Base-by-base conservation (phyloP, 2,329 filamentous ascomycete genomes). In the Talaromyces sp. region DNA sequence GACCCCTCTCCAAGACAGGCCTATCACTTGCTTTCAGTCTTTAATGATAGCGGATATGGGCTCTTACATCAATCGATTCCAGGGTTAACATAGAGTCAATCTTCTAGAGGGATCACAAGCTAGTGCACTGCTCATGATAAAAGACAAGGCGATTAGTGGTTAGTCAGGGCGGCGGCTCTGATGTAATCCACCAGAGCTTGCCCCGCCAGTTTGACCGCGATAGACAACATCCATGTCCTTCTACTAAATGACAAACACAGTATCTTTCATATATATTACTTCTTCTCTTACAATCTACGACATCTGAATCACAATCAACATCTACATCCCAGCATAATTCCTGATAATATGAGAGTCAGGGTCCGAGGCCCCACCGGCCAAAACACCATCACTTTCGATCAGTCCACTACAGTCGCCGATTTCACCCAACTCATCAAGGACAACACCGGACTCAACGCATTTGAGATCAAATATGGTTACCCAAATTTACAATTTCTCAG, bases 401-500 rank as follows among this genome's bases (percentile, higher is more conserved):
- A 92, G 63, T 80, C 85, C 67, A 89, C 91, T 61, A 82, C 79
- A 9, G 71, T 82, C 37, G 72, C 73, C n/a, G 77, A 81, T 37
- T 75, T 83, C 2, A 73, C 67, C 47, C 67, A 66, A 58, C 72
- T 78, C 57, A 81, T 83, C 71, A 83, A 82, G 60, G 79, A 85
- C 59, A 85, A 87, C 72, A 91, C 90, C 1, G 85, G 85, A 4
- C 82, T 94, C 16, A 72, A 82, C 7, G 81, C 82, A 14, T 93
- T 94, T 72, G 86, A 90, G 50, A 81, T 96, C 67, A 97, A 95
- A 81, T 92, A 90, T 78, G 92, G 92, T 41, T 96, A 90, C 71
- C 94, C 94, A 0, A 88, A 91, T 27, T 71, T 77, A 43, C 87
- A 89, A 72, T 82, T 87, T 0, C 83, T 98, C 16, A 82, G 87